Base-by-base conservation (phyloP, 2,329 filamentous ascomycete genomes). In the Beauveria scarabaeidicola region DNA sequence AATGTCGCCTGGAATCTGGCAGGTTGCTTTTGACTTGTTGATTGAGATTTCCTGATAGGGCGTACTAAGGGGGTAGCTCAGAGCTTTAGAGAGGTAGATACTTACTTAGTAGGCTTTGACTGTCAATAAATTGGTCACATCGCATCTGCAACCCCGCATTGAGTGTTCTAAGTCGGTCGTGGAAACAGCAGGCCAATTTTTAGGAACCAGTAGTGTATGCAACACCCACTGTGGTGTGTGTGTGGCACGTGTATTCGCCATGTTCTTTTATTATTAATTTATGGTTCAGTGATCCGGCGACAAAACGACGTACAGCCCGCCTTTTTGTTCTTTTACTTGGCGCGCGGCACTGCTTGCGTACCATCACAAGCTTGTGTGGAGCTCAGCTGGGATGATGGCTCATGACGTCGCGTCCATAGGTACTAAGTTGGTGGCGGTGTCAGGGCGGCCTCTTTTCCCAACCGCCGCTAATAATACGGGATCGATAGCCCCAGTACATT, bases 341-440 rank as follows among this genome's bases (percentile, higher is more conserved):
- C 32, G 32, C 32, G 32, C 32, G 32, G 32, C 13, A 36, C 11
- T 52, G 21, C 17, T 17, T 54, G 52, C 8, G 44, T 40, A 46
- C 48, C 15, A 59, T 59, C 48, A 59, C 57, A 59, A 59, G 57
- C 57, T 59, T 53, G 36, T 41, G 38, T 53, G 59, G 48, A n/a
- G 48, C 43, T 58, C 32, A 50, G 59, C 46, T 46, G 52, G 23
- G 23, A 36, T 19, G 40, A 50, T 59, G 54, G 47, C 54, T 48
- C 43, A 61, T 61, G 59, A 58, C 59, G 53, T 61, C 48, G 53
- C 54, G 5, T 54, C 41, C 21, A 43, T 10, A n/a, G n/a, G n/a
- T n/a, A 36, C 5, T 36, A 36, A 36, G 13, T 36, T 51, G 27
- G 56, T 59, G 57, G 57, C 57, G 8, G 57, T 47, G 57, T n/a